Conservation (phyloP, 2,329 filamentous ascomycete species). For the Tolypocladium pustulatum region DNA sequence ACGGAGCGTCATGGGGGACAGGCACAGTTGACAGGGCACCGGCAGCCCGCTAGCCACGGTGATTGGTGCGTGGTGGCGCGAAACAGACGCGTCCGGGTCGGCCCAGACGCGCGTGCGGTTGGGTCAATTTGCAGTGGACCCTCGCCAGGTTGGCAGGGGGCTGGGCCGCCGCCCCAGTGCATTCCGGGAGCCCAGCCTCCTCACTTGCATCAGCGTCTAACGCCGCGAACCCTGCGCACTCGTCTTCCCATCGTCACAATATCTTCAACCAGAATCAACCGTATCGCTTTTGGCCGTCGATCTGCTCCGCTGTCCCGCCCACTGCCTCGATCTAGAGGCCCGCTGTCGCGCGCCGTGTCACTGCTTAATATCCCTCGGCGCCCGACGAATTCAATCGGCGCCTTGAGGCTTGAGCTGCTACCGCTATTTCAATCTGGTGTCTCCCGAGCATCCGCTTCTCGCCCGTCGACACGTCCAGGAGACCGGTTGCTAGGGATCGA, state of each 20-base stretch:
- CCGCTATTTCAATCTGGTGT: constrained; percentile 1
- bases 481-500: not conserved
- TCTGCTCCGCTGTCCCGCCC: constrained; percentile 1
- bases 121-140: not conserved
- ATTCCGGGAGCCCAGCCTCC: constrained; percentile 12
- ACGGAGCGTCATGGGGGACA: not conserved
- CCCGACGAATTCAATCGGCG: not conserved
- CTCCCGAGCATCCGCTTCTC: constrained; percentile 5
- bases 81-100: constrained; percentile 16
- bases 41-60: not conserved
- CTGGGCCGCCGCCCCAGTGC: constrained; percentile 7
- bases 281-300: not conserved
- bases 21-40: too few species aligned
- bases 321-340: not conserved
- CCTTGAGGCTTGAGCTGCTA: not conserved
- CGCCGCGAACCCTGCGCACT: constrained; percentile 8
- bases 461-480: constrained; percentile 6
- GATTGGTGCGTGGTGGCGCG: constrained; percentile 14
- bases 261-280: constrained; percentile 5
- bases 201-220: constrained; percentile 7
- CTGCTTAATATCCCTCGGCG: not conserved
- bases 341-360: not conserved
- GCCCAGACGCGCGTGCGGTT: not conserved
- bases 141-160: constrained; percentile 6
- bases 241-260: constrained; percentile 9